Conservation (phyloP, 2,329 filamentous ascomycete species). For the Neonectria magnoliae region DNA sequence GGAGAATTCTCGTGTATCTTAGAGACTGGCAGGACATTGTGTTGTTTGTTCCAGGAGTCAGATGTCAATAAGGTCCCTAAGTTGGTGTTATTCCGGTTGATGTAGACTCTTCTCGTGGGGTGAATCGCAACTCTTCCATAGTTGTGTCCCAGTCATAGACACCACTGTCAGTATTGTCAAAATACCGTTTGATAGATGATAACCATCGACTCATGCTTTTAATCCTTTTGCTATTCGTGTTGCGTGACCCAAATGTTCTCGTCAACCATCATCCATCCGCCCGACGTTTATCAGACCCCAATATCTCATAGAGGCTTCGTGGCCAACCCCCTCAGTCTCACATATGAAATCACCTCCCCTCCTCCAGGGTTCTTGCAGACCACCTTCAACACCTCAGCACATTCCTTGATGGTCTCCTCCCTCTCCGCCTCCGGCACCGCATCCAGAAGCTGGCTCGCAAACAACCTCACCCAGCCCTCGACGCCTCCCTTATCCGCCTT, state of each 20-base stretch:
- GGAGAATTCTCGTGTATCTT: neutral
- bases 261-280: neutral
- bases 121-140: neutral
- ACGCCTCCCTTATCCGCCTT: conserved; percentile 67
- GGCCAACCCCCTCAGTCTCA: conserved; percentile 61
- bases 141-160: neutral
- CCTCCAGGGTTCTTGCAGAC: conserved; percentile 67
- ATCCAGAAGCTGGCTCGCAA: conserved; percentile 69
- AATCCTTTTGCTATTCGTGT: neutral
- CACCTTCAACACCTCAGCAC: conserved; percentile 62
- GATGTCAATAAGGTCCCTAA: neutral
- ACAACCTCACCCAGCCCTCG: conserved; percentile 72
- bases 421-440: conserved; percentile 56
- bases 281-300: neutral
- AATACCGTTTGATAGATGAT: neutral
- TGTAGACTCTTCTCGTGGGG: neutral
- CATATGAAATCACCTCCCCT: conserved; percentile 64
- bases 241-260: neutral
- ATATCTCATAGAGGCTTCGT: conserved; percentile 46
- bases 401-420: conserved; percentile 64
- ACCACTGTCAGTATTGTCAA: neutral
- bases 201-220: neutral
- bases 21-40: neutral
- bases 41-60: neutral
- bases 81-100: neutral